Conservation (phyloP, 768 basidiomycete species). For the Leucocoprinus leucothites region DNA sequence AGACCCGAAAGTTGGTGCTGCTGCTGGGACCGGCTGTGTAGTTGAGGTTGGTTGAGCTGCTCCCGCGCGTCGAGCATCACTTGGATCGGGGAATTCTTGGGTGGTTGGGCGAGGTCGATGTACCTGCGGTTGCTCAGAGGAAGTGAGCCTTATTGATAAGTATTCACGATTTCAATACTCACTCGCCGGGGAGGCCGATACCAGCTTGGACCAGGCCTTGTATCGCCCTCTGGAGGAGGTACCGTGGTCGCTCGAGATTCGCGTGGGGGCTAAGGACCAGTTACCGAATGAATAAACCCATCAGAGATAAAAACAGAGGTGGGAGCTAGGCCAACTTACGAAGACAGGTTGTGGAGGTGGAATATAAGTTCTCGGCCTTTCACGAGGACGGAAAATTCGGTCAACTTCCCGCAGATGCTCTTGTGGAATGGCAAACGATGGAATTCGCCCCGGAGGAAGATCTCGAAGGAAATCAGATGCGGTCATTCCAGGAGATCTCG, state of each 20-base stretch:
- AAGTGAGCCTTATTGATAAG: background rate
- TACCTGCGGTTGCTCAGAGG: background rate
- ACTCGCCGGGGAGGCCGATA: slow-evolving; percentile 21
- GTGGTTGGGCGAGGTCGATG: background rate
- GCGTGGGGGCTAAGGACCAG: background rate
- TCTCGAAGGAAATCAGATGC: slow-evolving; percentile 1
- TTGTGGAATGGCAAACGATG: background rate
- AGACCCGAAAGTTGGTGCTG: slow-evolving; percentile 19
- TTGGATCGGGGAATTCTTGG: background rate
- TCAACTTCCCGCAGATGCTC: slow-evolving; percentile 4
- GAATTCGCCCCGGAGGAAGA: background rate
- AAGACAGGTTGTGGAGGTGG: background rate
- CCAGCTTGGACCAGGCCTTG: slow-evolving; percentile 25
- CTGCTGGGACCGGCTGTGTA: slow-evolving; percentile 12
- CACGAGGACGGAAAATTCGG: background rate
- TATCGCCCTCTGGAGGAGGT: slow-evolving; percentile 18
- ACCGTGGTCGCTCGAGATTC: slow-evolving; percentile 22
- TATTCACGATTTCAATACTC: background rate
- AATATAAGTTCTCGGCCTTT: background rate
- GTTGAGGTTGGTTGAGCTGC: background rate
- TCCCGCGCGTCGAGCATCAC: background rate
- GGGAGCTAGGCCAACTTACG: background rate
- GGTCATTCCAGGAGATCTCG: background rate
- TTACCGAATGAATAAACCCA: background rate
- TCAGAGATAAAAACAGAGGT: background rate